Percentiles rank a stretch among this genome's conserved stretches.
phyloP scores from a whole-genome alignment of 1,139 yeast genomes.

The Hansenula sp. region DNA sequence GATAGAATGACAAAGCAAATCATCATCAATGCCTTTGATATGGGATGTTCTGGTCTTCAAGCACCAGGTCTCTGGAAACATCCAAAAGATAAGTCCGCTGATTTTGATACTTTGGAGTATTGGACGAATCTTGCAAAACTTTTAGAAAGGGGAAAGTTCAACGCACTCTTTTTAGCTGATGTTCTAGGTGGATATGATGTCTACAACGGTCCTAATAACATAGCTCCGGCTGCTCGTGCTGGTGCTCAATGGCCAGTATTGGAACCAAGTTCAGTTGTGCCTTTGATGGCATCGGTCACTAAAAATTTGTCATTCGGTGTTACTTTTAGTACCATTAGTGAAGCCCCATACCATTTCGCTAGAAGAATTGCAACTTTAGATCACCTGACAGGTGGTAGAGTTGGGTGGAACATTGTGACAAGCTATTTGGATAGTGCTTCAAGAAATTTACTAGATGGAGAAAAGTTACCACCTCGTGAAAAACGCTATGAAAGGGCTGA shows the following conservation, averaged over 20 bases:
- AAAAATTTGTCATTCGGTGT: constrained; percentile 34
- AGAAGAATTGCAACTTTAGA: constrained; percentile 36
- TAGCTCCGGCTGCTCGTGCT: constrained; percentile 27
- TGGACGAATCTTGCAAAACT: constrained; percentile 39
- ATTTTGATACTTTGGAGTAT: constrained; percentile 34
- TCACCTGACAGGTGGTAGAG: constrained; percentile 36
- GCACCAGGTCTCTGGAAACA: constrained; percentile 36
- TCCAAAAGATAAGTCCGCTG: constrained; percentile 31
- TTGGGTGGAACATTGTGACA: constrained; percentile 41
- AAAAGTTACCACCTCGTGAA: constrained; percentile 36
- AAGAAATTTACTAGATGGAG: constrained; percentile 30
- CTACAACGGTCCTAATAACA: constrained; percentile 31
- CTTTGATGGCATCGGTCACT: constrained; percentile 40
- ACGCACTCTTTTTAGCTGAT: constrained; percentile 42
- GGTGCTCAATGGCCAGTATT: constrained; percentile 37
- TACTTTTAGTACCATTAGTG: constrained; percentile 37
- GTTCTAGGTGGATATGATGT: constrained; percentile 40
- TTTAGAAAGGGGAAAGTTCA: constrained; percentile 40
- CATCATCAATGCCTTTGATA: constrained; percentile 36
- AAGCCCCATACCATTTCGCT: constrained; percentile 36
- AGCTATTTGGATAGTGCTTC: constrained; percentile 38
- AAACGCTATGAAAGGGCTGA: constrained; percentile 36
- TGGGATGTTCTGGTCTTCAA: constrained; percentile 36
- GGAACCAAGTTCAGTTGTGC: constrained; percentile 34
- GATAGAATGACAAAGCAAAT: constrained; percentile 16